These are phyloP conservation scores for Gossypium herbaceum DNA, from an alignment of 345 rosid genomes.

Conservation along the genomic window DNA sequence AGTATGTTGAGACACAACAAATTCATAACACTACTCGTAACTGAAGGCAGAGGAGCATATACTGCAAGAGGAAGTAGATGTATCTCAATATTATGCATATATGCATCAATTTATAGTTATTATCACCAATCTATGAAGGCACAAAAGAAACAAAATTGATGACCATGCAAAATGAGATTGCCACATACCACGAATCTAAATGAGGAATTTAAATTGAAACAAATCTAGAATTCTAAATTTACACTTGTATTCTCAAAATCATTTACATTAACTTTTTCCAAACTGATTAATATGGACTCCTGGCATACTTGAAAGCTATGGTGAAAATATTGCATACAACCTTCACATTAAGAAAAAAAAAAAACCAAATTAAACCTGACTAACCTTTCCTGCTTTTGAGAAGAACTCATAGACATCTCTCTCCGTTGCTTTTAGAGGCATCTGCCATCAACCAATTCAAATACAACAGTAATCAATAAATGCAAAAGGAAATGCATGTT, in stretches of 20 bases:
- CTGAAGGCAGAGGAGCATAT: conserved; percentile 25
- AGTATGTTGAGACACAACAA: conserved; percentile 31
- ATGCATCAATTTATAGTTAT: conserved; percentile 3
- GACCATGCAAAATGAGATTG: not conserved
- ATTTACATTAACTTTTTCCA: not conserved
- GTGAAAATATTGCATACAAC: not conserved
- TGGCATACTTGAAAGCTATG: not conserved
- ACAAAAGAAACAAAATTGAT: not conserved
- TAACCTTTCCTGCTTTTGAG: conserved; percentile 6
- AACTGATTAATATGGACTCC: not conserved
- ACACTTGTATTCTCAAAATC: not conserved
- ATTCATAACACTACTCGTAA: conserved; percentile 25
- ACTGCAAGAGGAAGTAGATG: conserved; percentile 21
- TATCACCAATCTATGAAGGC: not conserved
- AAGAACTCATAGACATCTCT: conserved; percentile 4
- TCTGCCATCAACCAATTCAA: not conserved
- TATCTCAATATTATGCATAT: conserved; percentile 19
- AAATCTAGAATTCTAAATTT: too few relatives aligned
- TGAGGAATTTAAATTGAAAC: not conserved
- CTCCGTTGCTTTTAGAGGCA: conserved; percentile 5
- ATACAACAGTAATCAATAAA: not conserved
- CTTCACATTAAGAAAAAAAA: not conserved
- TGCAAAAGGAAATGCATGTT: not conserved
- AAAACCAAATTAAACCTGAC: not conserved
- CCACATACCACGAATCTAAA: not conserved